phyloP scores from a whole-genome alignment of 345 rosid species.

The Citrus sp. region DNA sequence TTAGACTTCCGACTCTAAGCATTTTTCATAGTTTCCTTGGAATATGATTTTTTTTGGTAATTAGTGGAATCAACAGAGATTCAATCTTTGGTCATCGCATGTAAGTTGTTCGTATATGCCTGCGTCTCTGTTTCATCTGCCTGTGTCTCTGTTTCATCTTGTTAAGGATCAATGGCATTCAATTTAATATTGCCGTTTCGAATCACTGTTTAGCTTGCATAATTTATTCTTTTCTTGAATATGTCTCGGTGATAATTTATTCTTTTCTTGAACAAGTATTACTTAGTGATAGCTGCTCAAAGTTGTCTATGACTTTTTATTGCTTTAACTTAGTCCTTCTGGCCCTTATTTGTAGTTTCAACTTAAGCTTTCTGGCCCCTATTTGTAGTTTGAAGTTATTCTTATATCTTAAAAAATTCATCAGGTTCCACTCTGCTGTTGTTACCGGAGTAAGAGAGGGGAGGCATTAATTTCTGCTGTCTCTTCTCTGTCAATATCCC shows the following conservation, averaged over 20 bases:
- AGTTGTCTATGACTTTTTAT: not conserved
- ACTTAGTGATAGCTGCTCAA: not conserved
- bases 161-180: not conserved
- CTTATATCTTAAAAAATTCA: conserved; percentile 28
- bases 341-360: conserved; percentile 1
- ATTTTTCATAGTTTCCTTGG: conserved; percentile 8
- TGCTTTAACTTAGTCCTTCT: not conserved
- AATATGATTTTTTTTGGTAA: conserved; percentile 49
- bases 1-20: not conserved
- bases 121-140: not conserved
- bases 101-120: conserved; percentile 32
- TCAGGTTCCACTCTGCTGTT: conserved; percentile 13
- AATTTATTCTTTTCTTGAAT: not conserved
- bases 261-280: conserved; percentile 2
- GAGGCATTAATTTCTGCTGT: conserved; percentile 84
- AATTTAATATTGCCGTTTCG: not conserved
- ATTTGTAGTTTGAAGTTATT: conserved; percentile 13
- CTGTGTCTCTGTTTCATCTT: not conserved
- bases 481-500: conserved; percentile 82
- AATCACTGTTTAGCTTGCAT: not conserved
- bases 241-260: too few species aligned
- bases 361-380: not conserved
- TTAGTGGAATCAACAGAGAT: conserved; percentile 89
- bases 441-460: conserved; percentile 23
- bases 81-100: conserved; percentile 84